These are phyloP conservation scores for Cymodocea nodosa DNA, from an alignment of 116 monocot genomes.

Conservation along the genomic window DNA sequence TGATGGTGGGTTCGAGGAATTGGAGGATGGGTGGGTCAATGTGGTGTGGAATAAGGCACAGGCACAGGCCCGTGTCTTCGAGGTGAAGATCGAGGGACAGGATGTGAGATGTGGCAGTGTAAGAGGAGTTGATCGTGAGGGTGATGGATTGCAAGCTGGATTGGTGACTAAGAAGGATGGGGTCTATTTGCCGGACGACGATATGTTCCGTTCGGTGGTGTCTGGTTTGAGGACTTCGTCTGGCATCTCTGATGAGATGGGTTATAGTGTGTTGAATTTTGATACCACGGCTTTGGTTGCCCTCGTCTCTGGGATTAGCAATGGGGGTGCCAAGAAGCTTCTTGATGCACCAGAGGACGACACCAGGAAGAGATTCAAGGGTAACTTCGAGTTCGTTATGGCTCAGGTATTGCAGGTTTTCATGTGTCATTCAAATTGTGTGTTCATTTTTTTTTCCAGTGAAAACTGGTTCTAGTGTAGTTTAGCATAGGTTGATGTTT, in stretches of 20 bases:
- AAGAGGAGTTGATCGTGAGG: background rate
- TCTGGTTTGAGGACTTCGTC: constrained; percentile 15
- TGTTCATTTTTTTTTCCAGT: too few relatives aligned
- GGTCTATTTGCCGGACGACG: background rate
- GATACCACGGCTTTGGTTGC: constrained; percentile 95
- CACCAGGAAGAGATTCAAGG: constrained; percentile 47
- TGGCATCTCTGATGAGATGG: background rate
- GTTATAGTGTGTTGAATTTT: constrained; percentile 43
- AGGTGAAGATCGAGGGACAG: constrained; percentile 21
- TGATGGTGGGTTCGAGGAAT: constrained; percentile 20
- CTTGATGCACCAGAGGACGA: constrained; percentile 29
- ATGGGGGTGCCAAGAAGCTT: constrained; percentile 36
- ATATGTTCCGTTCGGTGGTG: constrained; percentile 28
- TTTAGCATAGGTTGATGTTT: too few relatives aligned
- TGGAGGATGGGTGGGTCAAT: constrained; percentile 40
- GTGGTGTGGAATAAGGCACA: constrained; percentile 5
- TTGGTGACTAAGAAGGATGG: background rate
- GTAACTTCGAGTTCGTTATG: constrained; percentile 83
- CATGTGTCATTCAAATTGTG: too few relatives aligned
- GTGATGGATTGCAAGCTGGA: background rate
- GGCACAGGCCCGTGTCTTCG: constrained; percentile 32
- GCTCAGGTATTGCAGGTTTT: constrained; percentile 30
- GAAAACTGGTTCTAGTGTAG: too few relatives aligned
- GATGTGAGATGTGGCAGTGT: background rate
- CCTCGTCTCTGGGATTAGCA: constrained; percentile 88